Evolutionary conservation across 2,329 filamentous ascomycete genomes (phyloP), one percentile per base, ranked within the genome.

Genomic region (Botrytis byssoidea): DNA sequence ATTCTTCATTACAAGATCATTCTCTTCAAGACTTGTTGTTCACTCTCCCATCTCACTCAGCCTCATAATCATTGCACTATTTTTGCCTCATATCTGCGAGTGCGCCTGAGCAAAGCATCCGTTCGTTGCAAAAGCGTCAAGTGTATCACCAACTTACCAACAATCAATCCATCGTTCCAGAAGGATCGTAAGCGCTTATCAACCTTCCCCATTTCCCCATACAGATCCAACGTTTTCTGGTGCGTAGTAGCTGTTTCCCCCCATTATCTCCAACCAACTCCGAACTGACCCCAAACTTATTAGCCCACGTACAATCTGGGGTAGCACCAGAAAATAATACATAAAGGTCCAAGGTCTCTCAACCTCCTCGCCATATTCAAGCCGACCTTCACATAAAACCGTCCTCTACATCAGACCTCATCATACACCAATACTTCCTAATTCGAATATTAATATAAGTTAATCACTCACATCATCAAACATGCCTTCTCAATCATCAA

Each of bases 401-500:
- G 70, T 61, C 55, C 9, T 71, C 46, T 59, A 32, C 48, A 44
- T 61, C 32, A 64, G 59, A 71, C 61, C 35, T 72, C 70, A 42
- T 42, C 70, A 71, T 72, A 51, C 22, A 73, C 65, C 61, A 42
- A 68, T 55, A 74, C 51, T 59, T 46, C 35, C 60, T 18, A 2
- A 70, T 12, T 70, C 55, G n/a, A 46, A 32, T 20, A 42, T 29
- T 37, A 22, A 40, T 29, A 65, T 10, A 29, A 68, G 5, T 69
- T 37, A 9, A 32, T 25, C n/a, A 18, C 44, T 35, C n/a, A 59
- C 40, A 42, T 35, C 25, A 42, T 57, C 25, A 68, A 57, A 57
- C 55, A 79, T 79, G 78, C 77, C 79, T 74, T 79, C 79, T 37
- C 79, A 80, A 77, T 77, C 77, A 29, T 74, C 75, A 71, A 79